A percentile compares a stretch with the other conserved stretches of the same genome.
Conservation (phyloP, 2,329 filamentous ascomycete genomes). For the Bretziella fagacearum region DNA sequence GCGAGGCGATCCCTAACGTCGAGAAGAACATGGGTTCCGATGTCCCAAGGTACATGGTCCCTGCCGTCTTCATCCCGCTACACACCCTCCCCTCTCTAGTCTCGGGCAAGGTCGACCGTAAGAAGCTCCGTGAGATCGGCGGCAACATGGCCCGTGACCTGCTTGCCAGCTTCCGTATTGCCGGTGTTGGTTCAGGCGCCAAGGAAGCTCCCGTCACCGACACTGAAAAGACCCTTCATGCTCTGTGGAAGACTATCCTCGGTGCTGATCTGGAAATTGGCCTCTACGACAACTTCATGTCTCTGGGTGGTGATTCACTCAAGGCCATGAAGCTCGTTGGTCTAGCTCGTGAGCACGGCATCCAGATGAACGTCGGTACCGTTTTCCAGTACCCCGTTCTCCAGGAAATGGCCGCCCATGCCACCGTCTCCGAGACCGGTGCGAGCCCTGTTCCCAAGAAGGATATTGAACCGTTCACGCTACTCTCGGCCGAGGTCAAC, state of each 20-base stretch:
- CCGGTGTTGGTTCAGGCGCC: slow-evolving; percentile 17
- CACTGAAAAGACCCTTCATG: slow-evolving; percentile 24
- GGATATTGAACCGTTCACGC: slow-evolving; percentile 24
- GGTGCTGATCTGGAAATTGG: slow-evolving; percentile 22
- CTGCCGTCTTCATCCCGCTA: slow-evolving; percentile 30
- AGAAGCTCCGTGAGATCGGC: slow-evolving; percentile 30
- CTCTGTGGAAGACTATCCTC: slow-evolving; percentile 25
- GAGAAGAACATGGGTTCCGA: slow-evolving; percentile 21
- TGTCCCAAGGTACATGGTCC: slow-evolving; percentile 32
- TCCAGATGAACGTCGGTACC: slow-evolving; percentile 28
- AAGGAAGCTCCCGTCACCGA: slow-evolving; percentile 24
- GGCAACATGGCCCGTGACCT: slow-evolving; percentile 23
- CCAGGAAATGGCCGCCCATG: slow-evolving; percentile 26
- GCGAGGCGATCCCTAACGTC: slow-evolving; percentile 20
- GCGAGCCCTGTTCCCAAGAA: slow-evolving; percentile 17
- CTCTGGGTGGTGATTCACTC: slow-evolving; percentile 33
- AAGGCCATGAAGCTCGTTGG: slow-evolving; percentile 35
- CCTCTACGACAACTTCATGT: slow-evolving; percentile 29
- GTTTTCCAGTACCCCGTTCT: slow-evolving; percentile 31
- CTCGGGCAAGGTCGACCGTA: slow-evolving; percentile 33
- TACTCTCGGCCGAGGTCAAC: slow-evolving; percentile 20
- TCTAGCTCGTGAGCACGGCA: slow-evolving; percentile 24
- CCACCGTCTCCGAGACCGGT: slow-evolving; percentile 13
- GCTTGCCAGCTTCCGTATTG: slow-evolving; percentile 13
- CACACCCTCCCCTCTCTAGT: slow-evolving; percentile 30